These are phyloP conservation scores for Pseudopithomyces chartarum DNA, from an alignment of 2,329 filamentous ascomycete species.

Conservation along the genomic window DNA sequence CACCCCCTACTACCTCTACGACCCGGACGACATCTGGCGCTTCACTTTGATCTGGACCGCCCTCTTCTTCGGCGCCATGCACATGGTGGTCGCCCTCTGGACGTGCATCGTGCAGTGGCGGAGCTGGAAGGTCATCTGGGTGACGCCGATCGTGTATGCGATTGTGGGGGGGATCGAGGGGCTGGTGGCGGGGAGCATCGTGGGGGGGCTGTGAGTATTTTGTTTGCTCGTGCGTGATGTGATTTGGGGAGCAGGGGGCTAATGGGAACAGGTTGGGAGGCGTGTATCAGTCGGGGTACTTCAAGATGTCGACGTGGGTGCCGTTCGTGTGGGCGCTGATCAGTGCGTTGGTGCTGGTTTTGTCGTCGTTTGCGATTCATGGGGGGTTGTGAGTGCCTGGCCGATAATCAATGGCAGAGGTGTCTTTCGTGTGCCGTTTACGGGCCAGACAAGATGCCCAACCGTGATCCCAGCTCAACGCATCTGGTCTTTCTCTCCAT, in stretches of 20 bases:
- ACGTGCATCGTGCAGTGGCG: constrained; percentile 72
- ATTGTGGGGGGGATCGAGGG: constrained; percentile 77
- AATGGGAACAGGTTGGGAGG: constrained; percentile 67
- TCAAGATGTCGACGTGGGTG: constrained; percentile 93
- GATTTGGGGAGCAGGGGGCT: too few species aligned
- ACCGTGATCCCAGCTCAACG: too few species aligned
- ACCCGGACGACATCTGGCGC: constrained; percentile 78
- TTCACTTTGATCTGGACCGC: constrained; percentile 89
- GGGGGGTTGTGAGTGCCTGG: constrained; percentile 68
- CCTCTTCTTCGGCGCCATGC: constrained; percentile 76
- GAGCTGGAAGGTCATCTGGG: constrained; percentile 66
- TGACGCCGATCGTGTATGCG: constrained; percentile 72
- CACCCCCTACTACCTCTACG: constrained; percentile 70
- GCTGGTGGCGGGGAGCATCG: constrained; percentile 77
- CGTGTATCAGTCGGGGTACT: constrained; percentile 81
- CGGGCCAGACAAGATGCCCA: too few species aligned
- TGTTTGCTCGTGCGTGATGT: too few species aligned
- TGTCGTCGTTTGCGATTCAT: constrained; percentile 92
- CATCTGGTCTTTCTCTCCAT: too few species aligned
- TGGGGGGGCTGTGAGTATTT: constrained; percentile 79
- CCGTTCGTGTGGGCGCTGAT: constrained; percentile 87
- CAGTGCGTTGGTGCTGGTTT: constrained; percentile 79
- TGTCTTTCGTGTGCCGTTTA: too few species aligned
- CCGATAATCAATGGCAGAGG: too few species aligned
- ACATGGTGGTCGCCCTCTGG: constrained; percentile 72